These are phyloP conservation scores for Mucor indicus DNA, from an alignment of 371 early-diverging fungal genomes.

Conservation along the genomic window DNA sequence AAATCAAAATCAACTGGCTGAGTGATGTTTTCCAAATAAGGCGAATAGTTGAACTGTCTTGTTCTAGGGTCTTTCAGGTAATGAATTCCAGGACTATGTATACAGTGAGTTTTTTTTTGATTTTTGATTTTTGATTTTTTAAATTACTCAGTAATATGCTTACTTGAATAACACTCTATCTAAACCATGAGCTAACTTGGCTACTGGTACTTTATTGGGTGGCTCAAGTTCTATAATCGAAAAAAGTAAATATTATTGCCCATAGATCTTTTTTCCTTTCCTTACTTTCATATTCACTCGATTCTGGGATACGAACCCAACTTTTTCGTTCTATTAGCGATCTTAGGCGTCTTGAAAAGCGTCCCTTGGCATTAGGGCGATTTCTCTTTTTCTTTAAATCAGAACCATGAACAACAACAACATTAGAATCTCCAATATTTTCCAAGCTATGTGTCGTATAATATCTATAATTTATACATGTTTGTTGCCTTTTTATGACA, in stretches of 20 bases:
- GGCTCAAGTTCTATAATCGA: conserved; percentile 17
- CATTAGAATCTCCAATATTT: too few species aligned
- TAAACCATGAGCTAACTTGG: conserved; percentile 72
- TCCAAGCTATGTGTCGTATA: too few species aligned
- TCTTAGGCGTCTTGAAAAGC: too few species aligned
- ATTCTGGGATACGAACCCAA: neutral
- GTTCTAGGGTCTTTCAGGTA: conserved; percentile 80
- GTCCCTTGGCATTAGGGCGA: too few species aligned
- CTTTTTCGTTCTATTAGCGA: too few species aligned
- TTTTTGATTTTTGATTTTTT: too few species aligned
- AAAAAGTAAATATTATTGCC: neutral
- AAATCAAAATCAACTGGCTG: conserved; percentile 81
- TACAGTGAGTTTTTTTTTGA: neutral
- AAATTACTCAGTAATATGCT: neutral
- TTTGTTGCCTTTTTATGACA: too few species aligned
- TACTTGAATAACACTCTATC: conserved; percentile 83
- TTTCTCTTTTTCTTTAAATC: too few species aligned
- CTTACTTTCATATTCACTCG: neutral
- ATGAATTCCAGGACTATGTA: conserved; percentile 78
- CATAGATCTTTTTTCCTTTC: neutral
- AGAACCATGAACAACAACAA: too few species aligned
- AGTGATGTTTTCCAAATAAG: conserved; percentile 72
- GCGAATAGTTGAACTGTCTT: conserved; percentile 75
- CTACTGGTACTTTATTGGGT: conserved; percentile 15
- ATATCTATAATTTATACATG: too few species aligned